Evolutionary conservation across 495 filamentous ascomycete genomes (phyloP), one percentile per base, ranked within the genome.

Genomic region (Chaetomidium leptoderma): DNA sequence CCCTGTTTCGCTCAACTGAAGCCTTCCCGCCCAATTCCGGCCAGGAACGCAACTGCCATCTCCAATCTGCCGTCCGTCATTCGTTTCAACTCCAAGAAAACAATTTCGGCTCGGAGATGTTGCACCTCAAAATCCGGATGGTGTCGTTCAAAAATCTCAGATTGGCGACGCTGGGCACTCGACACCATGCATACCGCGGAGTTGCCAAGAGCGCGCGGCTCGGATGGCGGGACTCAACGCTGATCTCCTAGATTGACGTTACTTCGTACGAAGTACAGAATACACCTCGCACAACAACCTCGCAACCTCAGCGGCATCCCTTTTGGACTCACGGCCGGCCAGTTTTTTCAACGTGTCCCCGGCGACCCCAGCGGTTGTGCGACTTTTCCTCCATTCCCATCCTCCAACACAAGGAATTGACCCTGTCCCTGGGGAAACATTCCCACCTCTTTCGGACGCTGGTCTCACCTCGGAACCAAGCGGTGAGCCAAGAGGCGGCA

Each of bases 111-210:
- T 14, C 14, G 44, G 13, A 30, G 7, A 0, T 32, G 44, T 27
- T 26, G 24, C 10, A 5, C n/a, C 17, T 11, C 24, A 17, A 24
- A 39, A 37, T 14, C 19, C 44, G 16, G 44, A 29, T 4, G 26
- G 7, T 23, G 13, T 24, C 17, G 17, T 39, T 29, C 49, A 35
- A 53, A 14, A 35, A 47, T 53, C 21, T 30, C 23, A 40, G 49
- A 52, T 52, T 52, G 23, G 49, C 49, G 33, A 40, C 11, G 4
- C 49, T 39, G 23, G 32, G 35, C 29, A 52, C 17, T 19, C 35
- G n/a, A 40, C 24, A 51, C 2, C 14, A 19, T 39, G 48, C 48
- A 51, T 29, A 53, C 36, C 23, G 23, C 23, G 50, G 36, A 53
- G 50, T 17, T 53, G 36, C 24, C 36, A 29, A 40, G 26, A 42